Percentiles rank a stretch among this genome's conserved stretches.
These are phyloP conservation scores for Kalanchoe fedtschenkoi DNA, from an alignment of 164 flowering plant genomes.

Conservation along the genomic window DNA sequence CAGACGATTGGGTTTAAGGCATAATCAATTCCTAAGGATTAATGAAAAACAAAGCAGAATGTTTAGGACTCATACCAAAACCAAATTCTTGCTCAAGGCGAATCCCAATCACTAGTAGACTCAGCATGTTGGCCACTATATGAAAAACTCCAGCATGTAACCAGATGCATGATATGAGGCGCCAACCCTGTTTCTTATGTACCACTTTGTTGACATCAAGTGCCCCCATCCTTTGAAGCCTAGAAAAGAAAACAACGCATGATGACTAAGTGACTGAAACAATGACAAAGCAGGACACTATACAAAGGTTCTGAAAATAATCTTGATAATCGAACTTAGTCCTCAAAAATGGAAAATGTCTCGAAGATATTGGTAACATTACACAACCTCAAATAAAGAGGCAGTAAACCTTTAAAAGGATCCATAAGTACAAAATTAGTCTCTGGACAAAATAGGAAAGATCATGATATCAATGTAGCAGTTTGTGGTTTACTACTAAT, in stretches of 20 bases:
- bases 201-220: slow-evolving; percentile 44
- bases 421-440: too few relatives aligned
- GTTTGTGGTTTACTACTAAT: not conserved
- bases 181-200: slow-evolving; percentile 43
- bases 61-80: slow-evolving; percentile 31
- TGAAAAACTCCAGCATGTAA: slow-evolving; percentile 67
- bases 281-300: not conserved
- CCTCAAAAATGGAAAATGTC: too few relatives aligned
- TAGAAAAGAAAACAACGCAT: slow-evolving; percentile 13
- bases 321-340: too few relatives aligned
- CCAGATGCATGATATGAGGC: slow-evolving; percentile 54
- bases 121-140: slow-evolving; percentile 54
- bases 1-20: not conserved
- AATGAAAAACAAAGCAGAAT: not conserved
- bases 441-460: too few relatives aligned
- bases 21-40: not conserved
- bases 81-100: slow-evolving; percentile 66
- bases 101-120: slow-evolving; percentile 52
- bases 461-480: not conserved
- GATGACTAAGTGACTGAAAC: not conserved
- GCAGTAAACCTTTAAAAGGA: too few relatives aligned
- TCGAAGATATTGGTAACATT: too few relatives aligned
- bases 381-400: too few relatives aligned
- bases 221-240: slow-evolving; percentile 61
- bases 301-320: not conserved